phyloP scores from a whole-genome alignment of 495 filamentous ascomycete species.

The Penicillium cinerascens region DNA sequence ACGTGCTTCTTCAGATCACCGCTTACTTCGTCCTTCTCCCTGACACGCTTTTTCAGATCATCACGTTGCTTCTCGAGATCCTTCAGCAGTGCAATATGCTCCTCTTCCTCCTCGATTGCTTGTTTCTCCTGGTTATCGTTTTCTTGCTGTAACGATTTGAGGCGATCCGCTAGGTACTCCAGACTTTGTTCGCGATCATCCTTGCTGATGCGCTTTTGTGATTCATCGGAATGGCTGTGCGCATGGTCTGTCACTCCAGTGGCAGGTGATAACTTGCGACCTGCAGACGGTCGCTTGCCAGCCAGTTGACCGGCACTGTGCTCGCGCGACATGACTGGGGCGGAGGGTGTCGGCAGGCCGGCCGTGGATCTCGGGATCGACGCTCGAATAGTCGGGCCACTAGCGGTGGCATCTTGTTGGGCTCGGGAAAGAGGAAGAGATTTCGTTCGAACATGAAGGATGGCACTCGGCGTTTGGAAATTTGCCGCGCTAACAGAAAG shows the following conservation, averaged over 20 bases:
- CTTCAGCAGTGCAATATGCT: conserved; percentile 61
- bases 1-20: conserved; percentile 52
- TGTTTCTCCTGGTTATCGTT: conserved; percentile 70
- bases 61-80: conserved; percentile 65
- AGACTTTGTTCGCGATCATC: conserved; percentile 43
- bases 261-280: conserved; percentile 73
- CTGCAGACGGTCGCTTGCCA: conserved; percentile 62
- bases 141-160: conserved; percentile 69
- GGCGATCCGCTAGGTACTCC: conserved; percentile 60
- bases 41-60: conserved; percentile 63
- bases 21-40: conserved; percentile 22
- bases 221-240: conserved; percentile 33
- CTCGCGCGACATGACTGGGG: conserved; percentile 60
- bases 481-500: conserved; percentile 84
- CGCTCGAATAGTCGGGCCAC: conserved; percentile 39
- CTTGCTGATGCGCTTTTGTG: conserved; percentile 28
- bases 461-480: conserved; percentile 82
- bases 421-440: conserved; percentile 49
- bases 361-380: conserved; percentile 49
- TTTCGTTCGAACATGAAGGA: conserved; percentile 77
- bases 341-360: conserved; percentile 49
- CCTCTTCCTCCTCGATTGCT: conserved; percentile 62
- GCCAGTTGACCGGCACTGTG: conserved; percentile 53
- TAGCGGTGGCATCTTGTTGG: conserved; percentile 46
- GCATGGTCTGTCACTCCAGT: conserved; percentile 51